Base-by-base conservation (phyloP, 2,329 filamentous ascomycete genomes). In the Byssothecium circinans region DNA sequence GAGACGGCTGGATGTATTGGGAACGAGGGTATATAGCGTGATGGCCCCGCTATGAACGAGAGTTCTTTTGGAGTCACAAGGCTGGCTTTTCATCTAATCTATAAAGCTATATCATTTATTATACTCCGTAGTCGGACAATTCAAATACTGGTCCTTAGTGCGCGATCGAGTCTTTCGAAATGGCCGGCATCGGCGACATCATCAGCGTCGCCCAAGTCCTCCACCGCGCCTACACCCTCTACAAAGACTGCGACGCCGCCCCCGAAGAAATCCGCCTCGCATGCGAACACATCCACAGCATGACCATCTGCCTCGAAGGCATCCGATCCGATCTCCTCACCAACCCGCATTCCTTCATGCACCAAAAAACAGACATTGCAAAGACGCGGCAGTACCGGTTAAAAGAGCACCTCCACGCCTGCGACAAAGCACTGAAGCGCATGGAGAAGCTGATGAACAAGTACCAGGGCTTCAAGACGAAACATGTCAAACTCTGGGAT, bases 271-370 rank as follows among this genome's bases (percentile, higher is more conserved):
- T 58, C 8, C 33, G 29, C 7, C 38, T 53, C 11, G 56, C 54
- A n/a, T 10, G 45, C 17, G 49, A 52, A 3, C 52, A 59, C 29
- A 25, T 59, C 17, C 54, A 59, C 25, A 33, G 35, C 20, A 46
- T 59, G 47, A 40, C 45, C 10, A 23, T 59, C 29, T 53, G 56
- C 15, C 54, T 58, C 20, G 44, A 55, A 45, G 51, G 52, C 36
- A 49, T 58, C 1, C 15, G 34, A n/a, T 44, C 50, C 18, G 47
- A 54, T 32, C 37, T 54, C 1, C 4, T 48, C 35, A 18, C 18
- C 2, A 58, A 56, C 42, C 35, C 5, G 2, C 32, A 23, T 20
- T 56, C 55, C 4, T 54, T 48, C 29, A 23, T 53, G 4, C 44
- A 58, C 44, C 41, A 47, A 22, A 35, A 22, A 6, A 47, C 29